Percentiles rank a stretch among this genome's conserved stretches.
These are phyloP conservation scores for Glycine latifolia DNA, from an alignment of 306 rosid species.

Conservation along the genomic window DNA sequence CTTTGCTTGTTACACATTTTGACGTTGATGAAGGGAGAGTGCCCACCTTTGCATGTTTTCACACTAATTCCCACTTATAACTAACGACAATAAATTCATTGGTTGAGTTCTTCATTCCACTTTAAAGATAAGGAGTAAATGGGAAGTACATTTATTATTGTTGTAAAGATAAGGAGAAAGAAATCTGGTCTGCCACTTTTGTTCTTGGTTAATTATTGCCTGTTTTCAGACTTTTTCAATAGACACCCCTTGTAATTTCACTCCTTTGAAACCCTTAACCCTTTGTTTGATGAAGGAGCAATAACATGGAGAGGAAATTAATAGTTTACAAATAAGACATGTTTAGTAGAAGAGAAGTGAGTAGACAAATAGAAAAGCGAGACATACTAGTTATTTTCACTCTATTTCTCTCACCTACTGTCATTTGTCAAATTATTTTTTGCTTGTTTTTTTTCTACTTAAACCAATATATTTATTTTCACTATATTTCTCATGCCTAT, in stretches of 20 bases:
- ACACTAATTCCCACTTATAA: neutral
- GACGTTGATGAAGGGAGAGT: neutral
- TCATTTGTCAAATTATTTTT: too few species aligned
- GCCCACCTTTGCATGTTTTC: neutral
- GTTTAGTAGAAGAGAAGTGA: too few species aligned
- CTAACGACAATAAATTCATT: neutral
- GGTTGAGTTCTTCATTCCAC: neutral
- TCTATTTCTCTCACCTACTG: too few species aligned
- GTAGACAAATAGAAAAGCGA: too few species aligned
- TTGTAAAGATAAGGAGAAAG: neutral
- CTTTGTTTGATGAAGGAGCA: neutral
- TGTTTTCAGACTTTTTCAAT: neutral
- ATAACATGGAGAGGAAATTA: too few species aligned
- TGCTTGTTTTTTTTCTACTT: too few species aligned
- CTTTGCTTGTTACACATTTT: neutral
- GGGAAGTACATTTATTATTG: neutral
- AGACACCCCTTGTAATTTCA: neutral
- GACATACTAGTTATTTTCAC: too few species aligned
- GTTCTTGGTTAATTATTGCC: neutral
- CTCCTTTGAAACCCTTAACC: neutral
- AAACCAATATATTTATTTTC: too few species aligned
- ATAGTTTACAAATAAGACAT: too few species aligned
- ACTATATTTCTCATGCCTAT: too few species aligned
- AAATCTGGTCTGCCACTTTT: neutral
- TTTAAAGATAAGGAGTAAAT: neutral